Base-by-base conservation (phyloP, 2,329 filamentous ascomycete genomes). In the Xylaria sp. region DNA sequence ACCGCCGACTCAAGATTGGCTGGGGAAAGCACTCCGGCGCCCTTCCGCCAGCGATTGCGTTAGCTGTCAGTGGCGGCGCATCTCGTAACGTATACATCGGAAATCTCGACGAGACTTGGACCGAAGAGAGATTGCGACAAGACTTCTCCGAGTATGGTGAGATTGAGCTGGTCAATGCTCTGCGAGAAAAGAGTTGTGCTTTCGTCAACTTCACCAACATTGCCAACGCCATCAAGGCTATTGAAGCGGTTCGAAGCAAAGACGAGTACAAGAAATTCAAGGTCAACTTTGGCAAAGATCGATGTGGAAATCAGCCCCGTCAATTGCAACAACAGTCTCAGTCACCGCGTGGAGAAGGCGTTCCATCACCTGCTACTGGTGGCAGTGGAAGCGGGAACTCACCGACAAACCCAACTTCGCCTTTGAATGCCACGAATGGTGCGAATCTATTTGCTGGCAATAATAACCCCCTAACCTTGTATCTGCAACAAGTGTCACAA, bases 121-220 rank as follows among this genome's bases (percentile, higher is more conserved):
- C 92, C 3, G 96, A 99, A 84, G 96, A 99, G 75, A 92, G 95
- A 68, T 85, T 99, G 75, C 91, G 94, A 78, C 94, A 98, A 80
- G 96, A 99, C 82, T 99, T 99, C 81, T 93, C 94, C 40, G 95
- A 98, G 80, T 98, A 93, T 76, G 96, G 96, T 73, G 96, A 99
- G 82, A 98, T 99, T 77, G 96, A 99, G 83, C 85, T 99, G 72
- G 94, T 99, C 71, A 99, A 99, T 82, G 93, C 96, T 18, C 85
- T 99, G 69, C 91, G 96, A 63, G 96, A 99, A 86, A 99, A 99
- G 90, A 98, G 94, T 84, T 99, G 96, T 81, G 96, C 96, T 0
- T 99, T 99, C 79, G 96, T 99, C 80, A 99, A 99, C 84, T 99
- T 99, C 81, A 99, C 96, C 79, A 99, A 99, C 84, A 99, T 99